A percentile compares a stretch with the other conserved stretches of the same genome.
These are phyloP conservation scores for Sporothrix protearum DNA, from an alignment of 2,329 filamentous ascomycete genomes.

Conservation along the genomic window DNA sequence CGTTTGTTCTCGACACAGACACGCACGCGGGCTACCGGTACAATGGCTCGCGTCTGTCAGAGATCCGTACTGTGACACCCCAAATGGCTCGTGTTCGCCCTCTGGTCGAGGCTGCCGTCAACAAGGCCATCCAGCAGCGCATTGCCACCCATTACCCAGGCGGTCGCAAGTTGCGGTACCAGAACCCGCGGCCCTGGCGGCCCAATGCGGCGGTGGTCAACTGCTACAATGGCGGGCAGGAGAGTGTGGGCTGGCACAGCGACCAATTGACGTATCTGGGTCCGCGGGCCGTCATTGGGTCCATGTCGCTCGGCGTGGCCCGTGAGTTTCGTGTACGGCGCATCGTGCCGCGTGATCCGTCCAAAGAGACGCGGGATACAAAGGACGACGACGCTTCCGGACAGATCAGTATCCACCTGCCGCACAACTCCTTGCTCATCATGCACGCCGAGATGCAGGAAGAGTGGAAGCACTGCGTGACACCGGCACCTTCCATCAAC, in stretches of 20 bases:
- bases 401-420: slow-evolving; percentile 88
- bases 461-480: slow-evolving; percentile 88
- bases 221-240: slow-evolving; percentile 76
- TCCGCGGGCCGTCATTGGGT: slow-evolving; percentile 82
- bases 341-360: slow-evolving; percentile 57
- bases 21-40: slow-evolving; percentile 66
- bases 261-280: slow-evolving; percentile 93
- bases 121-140: slow-evolving; percentile 67
- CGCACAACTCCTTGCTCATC: slow-evolving; percentile 86
- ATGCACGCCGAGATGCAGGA: slow-evolving; percentile 99
- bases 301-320: slow-evolving; percentile 85
- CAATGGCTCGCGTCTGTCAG: slow-evolving; percentile 71
- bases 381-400: slow-evolving; percentile 63
- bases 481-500: slow-evolving; percentile 70
- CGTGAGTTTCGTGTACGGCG: slow-evolving; percentile 85
- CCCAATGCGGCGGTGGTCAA: slow-evolving; percentile 95
- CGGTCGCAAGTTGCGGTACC: slow-evolving; percentile 71
- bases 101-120: slow-evolving; percentile 71
- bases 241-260: slow-evolving; percentile 87
- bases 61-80: slow-evolving; percentile 73
- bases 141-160: slow-evolving; percentile 65
- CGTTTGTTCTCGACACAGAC: slow-evolving; percentile 8
- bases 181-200: slow-evolving; percentile 68
- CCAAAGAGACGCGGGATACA: slow-evolving; percentile 27
- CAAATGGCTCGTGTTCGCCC: slow-evolving; percentile 67